These are phyloP conservation scores for peach (Prunus persica) DNA, from an alignment of 306 rosid genomes.

Conservation along the genomic window DNA sequence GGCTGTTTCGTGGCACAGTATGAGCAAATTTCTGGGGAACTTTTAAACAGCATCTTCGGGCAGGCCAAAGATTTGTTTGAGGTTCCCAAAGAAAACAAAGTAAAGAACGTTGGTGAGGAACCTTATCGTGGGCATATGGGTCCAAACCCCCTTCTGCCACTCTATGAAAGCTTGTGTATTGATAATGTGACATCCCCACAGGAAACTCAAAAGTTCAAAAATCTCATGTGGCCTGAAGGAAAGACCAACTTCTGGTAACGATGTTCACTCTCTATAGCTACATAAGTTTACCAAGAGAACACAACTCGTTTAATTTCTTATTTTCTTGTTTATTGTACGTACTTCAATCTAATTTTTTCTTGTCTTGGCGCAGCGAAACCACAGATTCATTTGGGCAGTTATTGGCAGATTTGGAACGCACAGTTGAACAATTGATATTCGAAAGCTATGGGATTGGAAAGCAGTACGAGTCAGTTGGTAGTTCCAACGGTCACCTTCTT, in stretches of 20 bases:
- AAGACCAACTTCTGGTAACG: not conserved
- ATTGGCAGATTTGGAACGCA: not conserved
- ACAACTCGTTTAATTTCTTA: too few relatives aligned
- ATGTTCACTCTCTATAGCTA: too few relatives aligned
- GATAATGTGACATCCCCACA: not conserved
- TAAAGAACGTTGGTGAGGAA: not conserved
- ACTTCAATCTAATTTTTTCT: not conserved
- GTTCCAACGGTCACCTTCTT: not conserved
- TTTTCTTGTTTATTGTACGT: too few relatives aligned
- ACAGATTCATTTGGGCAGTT: not conserved
- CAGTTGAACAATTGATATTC: not conserved
- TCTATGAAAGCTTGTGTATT: not conserved
- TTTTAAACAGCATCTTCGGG: not conserved
- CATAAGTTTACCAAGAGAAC: too few relatives aligned
- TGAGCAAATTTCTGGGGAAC: not conserved
- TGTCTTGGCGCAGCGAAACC: not conserved
- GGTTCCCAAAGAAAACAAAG: conserved; percentile 4
- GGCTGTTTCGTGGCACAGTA: conserved; percentile 9
- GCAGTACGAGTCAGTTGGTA: not conserved
- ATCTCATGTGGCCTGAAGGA: not conserved
- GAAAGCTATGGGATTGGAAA: not conserved
- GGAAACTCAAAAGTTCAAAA: not conserved
- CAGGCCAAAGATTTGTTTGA: conserved; percentile 12
- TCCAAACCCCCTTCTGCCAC: not conserved
- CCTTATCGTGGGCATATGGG: not conserved